Evolutionary conservation across 2,329 filamentous ascomycete species (phyloP), one percentile per base, ranked within the genome.

Genomic region (Colletotrichum neosansevieriae): DNA sequence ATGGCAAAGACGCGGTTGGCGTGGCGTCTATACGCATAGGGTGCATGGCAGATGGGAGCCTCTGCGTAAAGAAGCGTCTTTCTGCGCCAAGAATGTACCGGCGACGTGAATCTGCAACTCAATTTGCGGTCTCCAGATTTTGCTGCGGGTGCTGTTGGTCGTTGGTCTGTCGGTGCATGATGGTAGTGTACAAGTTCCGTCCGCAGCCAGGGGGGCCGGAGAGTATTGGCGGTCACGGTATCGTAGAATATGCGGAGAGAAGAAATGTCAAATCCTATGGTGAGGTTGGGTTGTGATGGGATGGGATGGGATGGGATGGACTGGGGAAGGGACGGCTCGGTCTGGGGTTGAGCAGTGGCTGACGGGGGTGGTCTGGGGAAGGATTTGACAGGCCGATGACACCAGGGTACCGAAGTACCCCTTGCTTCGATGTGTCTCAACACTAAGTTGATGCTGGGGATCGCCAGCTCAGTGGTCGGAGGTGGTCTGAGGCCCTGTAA

Each of bases 81-180:
- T 40, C 36, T 59, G 56, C 36, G 45, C 62, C 36, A 45, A 54
- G 36, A 45, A 36, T 42, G 44, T 13, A 19, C 19, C 19, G n/a
- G 34, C n/a, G 29, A 38, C 32, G 62, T 44, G 57, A 40, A 53
- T 40, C 42, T 24, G 53, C 40, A 50, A 45, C 60, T 60, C 60
- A 64, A 53, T 24, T 40, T 63, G 49, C 58, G 53, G 29, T 32
- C 50, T 42, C 63, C 50, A 62, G 58, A 53, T 53, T 64, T 36
- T 29, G 60, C 49, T 54, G 59, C 64, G 38, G 64, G 58, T 63
- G 50, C 54, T 21, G 24, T 45, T 51, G 15, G 17, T 21, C 34
- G 24, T 45, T 51, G 15, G 17, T 32, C 21, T 44, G 60, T 47
- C 45, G 60, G 60, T 67, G 58, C 61, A 53, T 53, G 53, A 13